Conservation (phyloP, 2,329 filamentous ascomycete genomes). For the Diaporthe vexans region DNA sequence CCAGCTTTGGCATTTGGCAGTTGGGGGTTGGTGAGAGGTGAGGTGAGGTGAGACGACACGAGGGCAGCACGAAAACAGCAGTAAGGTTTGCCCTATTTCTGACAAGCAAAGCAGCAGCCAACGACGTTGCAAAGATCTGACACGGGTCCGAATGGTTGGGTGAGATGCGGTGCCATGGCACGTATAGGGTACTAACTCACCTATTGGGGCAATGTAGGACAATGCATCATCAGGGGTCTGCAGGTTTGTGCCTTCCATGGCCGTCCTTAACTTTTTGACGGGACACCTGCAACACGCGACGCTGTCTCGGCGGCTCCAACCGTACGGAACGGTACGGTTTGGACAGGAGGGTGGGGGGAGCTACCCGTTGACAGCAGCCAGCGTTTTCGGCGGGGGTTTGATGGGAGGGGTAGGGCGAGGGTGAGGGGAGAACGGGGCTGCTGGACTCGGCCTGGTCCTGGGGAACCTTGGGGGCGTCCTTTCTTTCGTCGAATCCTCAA, state of each 20-base stretch:
- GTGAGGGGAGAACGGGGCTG: constrained; percentile 2
- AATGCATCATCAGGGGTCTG: constrained; percentile 62
- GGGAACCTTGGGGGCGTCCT: constrained; percentile 10
- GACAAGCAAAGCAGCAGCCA: constrained; percentile 55
- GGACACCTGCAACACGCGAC: constrained; percentile 14
- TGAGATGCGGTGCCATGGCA: constrained; percentile 50
- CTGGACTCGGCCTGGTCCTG: constrained; percentile 15
- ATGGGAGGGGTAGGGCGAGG: background rate
- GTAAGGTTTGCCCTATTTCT: constrained; percentile 43
- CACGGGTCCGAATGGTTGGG: constrained; percentile 66
- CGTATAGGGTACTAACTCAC: constrained; percentile 57
- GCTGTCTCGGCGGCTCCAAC: constrained; percentile 22
- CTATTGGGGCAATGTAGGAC: constrained; percentile 68
- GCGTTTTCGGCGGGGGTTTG: constrained; percentile 16
- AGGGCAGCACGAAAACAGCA: constrained; percentile 43
- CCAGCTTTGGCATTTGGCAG: constrained; percentile 30
- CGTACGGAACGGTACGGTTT: constrained; percentile 4
- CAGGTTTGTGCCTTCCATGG: constrained; percentile 58
- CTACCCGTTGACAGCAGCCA: constrained; percentile 17
- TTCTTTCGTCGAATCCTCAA: background rate
- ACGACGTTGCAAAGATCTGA: constrained; percentile 58
- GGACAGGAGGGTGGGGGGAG: background rate
- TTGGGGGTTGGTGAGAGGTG: constrained; percentile 30
- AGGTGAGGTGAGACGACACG: constrained; percentile 43
- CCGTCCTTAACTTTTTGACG: constrained; percentile 44